Evolutionary conservation across 2,329 filamentous ascomycete genomes (phyloP).

Genomic region (Ophiocordyceps sinensis): DNA sequence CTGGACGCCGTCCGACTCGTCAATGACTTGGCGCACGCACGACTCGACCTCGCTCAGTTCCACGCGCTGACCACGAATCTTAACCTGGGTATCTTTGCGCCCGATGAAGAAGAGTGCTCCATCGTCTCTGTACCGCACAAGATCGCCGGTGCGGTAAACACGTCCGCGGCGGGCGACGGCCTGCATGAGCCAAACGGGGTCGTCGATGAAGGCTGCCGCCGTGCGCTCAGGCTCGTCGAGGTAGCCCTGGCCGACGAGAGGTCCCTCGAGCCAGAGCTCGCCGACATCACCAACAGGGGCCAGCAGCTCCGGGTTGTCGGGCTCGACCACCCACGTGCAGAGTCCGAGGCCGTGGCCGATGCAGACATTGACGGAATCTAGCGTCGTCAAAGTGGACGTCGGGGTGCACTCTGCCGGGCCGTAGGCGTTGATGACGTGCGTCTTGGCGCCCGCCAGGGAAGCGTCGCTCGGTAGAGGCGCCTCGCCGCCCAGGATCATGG

Average conservation of each 20-base stretch:
- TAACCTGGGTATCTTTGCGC: constrained; percentile 3
- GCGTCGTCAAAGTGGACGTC: not conserved
- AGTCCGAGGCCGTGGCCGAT: constrained; percentile 3
- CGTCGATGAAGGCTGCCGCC: not conserved
- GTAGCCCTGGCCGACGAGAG: constrained; percentile 31
- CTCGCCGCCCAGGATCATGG: constrained; percentile 1
- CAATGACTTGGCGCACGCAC: not conserved
- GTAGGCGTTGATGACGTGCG: constrained; percentile 7
- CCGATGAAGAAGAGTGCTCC: constrained; percentile 1
- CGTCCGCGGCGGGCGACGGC: constrained; percentile 2
- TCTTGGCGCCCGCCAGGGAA: not conserved
- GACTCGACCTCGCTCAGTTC: constrained; percentile 10
- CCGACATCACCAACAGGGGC: constrained; percentile 3
- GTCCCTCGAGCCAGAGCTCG: constrained; percentile 10
- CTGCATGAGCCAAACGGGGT: not conserved
- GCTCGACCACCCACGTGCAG: constrained; percentile 3
- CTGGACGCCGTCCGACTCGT: not conserved
- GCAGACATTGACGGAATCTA: constrained; percentile 2
- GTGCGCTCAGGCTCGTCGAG: constrained; percentile 5
- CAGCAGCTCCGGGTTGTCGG: not conserved
- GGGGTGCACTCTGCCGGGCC: constrained; percentile 6
- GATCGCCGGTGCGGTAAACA: constrained; percentile 5
- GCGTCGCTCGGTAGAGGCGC: not conserved
- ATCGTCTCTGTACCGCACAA: constrained; percentile 1
- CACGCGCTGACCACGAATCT: constrained; percentile 8